phyloP scores from a whole-genome alignment of 495 filamentous ascomycete genomes.

The Penicillium mononematosum region DNA sequence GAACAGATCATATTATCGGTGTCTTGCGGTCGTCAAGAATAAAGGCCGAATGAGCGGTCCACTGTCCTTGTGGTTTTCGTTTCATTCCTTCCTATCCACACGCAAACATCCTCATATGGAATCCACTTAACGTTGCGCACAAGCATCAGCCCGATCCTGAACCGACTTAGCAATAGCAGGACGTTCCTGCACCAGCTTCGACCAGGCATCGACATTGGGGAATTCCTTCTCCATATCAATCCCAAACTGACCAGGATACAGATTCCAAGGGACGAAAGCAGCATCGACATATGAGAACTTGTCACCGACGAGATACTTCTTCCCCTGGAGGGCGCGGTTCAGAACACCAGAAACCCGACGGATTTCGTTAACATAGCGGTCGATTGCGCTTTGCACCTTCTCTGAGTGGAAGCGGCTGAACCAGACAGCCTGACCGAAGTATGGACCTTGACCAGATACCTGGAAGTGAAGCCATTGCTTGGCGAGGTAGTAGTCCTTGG shows the following conservation, averaged over 20 bases:
- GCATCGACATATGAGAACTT: slow-evolving; percentile 60
- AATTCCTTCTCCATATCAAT: slow-evolving; percentile 40
- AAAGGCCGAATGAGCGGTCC: too few species aligned
- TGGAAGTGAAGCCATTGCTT: slow-evolving; percentile 71
- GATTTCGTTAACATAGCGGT: slow-evolving; percentile 61
- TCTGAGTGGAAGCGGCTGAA: slow-evolving; percentile 56
- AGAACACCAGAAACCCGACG: slow-evolving; percentile 60
- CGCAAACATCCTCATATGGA: not conserved
- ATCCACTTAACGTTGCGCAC: slow-evolving; percentile 1
- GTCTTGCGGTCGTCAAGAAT: too few species aligned
- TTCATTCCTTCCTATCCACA: too few species aligned
- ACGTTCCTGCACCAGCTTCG: slow-evolving; percentile 41
- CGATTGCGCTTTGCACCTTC: slow-evolving; percentile 54
- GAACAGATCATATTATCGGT: too few species aligned
- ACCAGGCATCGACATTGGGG: slow-evolving; percentile 42
- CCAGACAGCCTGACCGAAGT: slow-evolving; percentile 60
- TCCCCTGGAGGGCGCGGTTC: slow-evolving; percentile 48
- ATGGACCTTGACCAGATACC: slow-evolving; percentile 65
- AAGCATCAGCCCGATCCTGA: slow-evolving; percentile 33
- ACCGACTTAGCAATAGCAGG: slow-evolving; percentile 41
- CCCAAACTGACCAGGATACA: slow-evolving; percentile 15
- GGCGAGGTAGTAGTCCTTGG: slow-evolving; percentile 49
- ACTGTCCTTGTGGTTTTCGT: too few species aligned
- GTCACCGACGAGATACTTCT: slow-evolving; percentile 59
- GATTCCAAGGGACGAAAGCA: slow-evolving; percentile 57